Evolutionary conservation across 768 basidiomycete species (phyloP).

Genomic region (Leccinum variicolor): DNA sequence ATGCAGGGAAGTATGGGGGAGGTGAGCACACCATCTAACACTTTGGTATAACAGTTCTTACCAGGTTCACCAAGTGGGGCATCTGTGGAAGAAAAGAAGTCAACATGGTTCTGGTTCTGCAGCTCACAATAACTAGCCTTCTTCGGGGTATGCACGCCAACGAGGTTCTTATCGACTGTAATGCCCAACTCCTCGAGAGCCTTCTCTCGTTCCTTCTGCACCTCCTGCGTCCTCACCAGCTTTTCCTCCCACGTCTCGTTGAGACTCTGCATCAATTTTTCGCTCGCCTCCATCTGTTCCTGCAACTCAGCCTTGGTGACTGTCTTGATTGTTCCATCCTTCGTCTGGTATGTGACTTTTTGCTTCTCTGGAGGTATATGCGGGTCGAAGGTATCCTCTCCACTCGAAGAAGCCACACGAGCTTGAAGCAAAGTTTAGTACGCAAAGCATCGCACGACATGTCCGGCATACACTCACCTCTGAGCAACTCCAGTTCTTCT

Average conservation of each 20-base stretch:
- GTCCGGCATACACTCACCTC: constrained; percentile 47
- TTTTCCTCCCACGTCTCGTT: constrained; percentile 98
- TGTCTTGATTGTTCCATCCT: constrained; percentile 90
- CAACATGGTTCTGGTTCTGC: constrained; percentile 6
- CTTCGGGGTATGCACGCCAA: constrained; percentile 98
- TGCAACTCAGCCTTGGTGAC: constrained; percentile 97
- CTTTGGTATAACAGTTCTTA: constrained; percentile 39
- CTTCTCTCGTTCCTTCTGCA: constrained; percentile 96
- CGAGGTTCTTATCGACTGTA: constrained; percentile 92
- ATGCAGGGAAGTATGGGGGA: constrained; percentile 7
- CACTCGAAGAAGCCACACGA: constrained; percentile 65
- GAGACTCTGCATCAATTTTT: constrained; percentile 90
- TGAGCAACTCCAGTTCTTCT: constrained; percentile 91
- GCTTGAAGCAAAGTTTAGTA: constrained; percentile 38
- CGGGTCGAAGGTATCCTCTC: constrained; percentile 82
- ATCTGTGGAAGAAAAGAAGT: constrained; percentile 47
- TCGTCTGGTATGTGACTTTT: constrained; percentile 90
- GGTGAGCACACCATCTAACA: constrained; percentile 9
- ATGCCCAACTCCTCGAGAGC: constrained; percentile 97
- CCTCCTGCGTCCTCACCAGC: constrained; percentile 84
- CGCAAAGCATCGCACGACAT: neutral
- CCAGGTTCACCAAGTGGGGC: constrained; percentile 92
- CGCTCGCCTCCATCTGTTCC: constrained; percentile 93
- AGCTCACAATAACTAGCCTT: constrained; percentile 44
- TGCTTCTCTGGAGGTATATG: constrained; percentile 91